Conservation (phyloP, 345 rosid species). For the Turritis glabra region DNA sequence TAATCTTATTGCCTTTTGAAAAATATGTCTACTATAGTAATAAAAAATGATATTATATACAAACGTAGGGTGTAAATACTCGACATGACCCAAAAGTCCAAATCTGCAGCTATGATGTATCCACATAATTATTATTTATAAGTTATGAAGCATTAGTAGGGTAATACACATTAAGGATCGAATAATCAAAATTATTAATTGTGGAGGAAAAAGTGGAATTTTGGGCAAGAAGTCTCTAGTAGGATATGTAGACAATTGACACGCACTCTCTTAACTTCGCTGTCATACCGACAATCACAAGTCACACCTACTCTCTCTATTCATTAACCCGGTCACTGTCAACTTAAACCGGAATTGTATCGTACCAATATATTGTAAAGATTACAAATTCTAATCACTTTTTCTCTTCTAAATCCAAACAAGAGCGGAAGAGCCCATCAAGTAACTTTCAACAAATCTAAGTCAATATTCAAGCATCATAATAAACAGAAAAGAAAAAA, state of each 20-base stretch:
- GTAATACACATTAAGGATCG: background rate
- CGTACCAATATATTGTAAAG: background rate
- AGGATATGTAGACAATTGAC: background rate
- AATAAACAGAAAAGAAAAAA: background rate
- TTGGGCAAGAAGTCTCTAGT: background rate
- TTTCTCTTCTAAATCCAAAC: background rate
- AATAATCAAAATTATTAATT: background rate
- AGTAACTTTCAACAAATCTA: background rate
- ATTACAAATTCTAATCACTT: background rate
- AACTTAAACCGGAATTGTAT: background rate
- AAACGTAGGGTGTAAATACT: no score
- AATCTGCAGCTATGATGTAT: no score
- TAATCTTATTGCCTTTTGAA: no score
- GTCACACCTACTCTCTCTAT: background rate
- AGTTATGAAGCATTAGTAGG: no score
- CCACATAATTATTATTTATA: no score
- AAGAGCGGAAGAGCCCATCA: background rate
- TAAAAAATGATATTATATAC: no score
- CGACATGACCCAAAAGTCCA: no score
- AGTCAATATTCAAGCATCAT: background rate
- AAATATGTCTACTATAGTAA: no score
- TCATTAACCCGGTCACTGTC: background rate
- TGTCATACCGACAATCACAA: background rate
- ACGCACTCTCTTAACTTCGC: background rate
- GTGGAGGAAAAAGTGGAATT: background rate